Percentiles rank a stretch among this genome's conserved stretches.
Evolutionary conservation across 148 eudicot species (phyloP).

Genomic region (Fagopyrum esculentum): DNA sequence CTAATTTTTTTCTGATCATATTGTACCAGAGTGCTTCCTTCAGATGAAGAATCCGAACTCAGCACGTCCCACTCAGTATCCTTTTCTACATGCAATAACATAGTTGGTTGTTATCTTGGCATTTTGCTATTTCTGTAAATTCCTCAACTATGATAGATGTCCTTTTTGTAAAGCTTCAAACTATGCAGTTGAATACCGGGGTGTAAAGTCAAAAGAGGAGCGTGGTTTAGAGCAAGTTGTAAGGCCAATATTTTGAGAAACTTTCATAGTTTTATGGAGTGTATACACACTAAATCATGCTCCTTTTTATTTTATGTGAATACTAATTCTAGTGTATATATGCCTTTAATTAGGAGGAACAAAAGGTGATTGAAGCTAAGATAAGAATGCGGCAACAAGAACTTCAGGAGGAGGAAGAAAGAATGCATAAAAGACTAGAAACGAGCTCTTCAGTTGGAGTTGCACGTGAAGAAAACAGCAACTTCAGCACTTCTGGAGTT

Average conservation of each 20-base stretch:
- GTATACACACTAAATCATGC: not conserved
- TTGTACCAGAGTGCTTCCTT: constrained; percentile 76
- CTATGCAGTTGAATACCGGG: constrained; percentile 97
- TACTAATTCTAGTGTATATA: not conserved
- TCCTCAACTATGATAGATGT: constrained; percentile 70
- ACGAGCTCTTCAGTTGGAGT: constrained; percentile 35
- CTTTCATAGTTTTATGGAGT: not conserved
- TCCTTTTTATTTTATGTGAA: not conserved
- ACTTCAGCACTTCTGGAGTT: constrained; percentile 44
- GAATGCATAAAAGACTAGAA: constrained; percentile 43
- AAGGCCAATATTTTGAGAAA: constrained; percentile 21
- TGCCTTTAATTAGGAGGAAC: constrained; percentile 62
- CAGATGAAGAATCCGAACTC: constrained; percentile 99
- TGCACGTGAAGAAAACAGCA: constrained; percentile 35
- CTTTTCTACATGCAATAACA: constrained; percentile 21
- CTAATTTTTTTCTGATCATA: constrained; percentile 11
- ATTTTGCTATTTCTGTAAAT: not conserved
- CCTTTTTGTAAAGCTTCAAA: constrained; percentile 92
- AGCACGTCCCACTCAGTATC: constrained; percentile 96
- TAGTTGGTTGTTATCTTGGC: not conserved
- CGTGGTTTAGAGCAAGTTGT: constrained; percentile 92
- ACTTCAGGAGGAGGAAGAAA: constrained; percentile 75
- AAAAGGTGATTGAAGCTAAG: constrained; percentile 95
- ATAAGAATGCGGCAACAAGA: constrained; percentile 91
- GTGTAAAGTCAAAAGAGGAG: constrained; percentile 92